Evolutionary conservation across 2,329 filamentous ascomycete genomes (phyloP), one percentile per base, ranked within the genome.

Genomic region (Pestalotiopsis sp.): DNA sequence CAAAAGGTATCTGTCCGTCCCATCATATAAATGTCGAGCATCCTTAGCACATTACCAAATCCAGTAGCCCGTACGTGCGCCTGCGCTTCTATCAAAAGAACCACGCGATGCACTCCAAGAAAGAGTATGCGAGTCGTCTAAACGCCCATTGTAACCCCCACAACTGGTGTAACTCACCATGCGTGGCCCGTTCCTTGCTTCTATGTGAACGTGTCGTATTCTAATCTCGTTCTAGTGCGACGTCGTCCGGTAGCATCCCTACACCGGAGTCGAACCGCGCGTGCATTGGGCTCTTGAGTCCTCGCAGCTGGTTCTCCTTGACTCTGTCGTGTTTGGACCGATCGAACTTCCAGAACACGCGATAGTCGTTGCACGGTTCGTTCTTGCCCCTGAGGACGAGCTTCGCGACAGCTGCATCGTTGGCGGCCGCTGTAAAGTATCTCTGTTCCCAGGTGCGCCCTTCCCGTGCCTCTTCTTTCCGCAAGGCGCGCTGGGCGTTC

Each of bases 401-500:
- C 66, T 56, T 72, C 5, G 71, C 70, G 14, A 71, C 70, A 6
- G 72, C 20, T 1, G 72, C 72, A 23, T 76, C 71, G 31, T 68
- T 60, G 11, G 65, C 57, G 13, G 67, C 66, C 14, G 70, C 65
- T 4, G 69, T 71, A 58, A 77, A 77, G 59, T 74, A 77, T 23
- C 75, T 69, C 12, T 71, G 70, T n/a, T 68, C 52, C 75, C 74
- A 76, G 13, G 62, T 62, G 38, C 70, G 68, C 9, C 75, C 74
- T 17, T 66, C 65, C 1, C 69, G 72, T 17, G 70, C 69, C 68
- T 77, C 75, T 7, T 72, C 70, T 56, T 58, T 71, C 27, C 75
- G 72, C 65, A 77, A 56, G 9, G 69, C 73, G 36, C 92, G 90
- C 84, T 98, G 95, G 45, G 91, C 90, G 74, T 94, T 93, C 81